These are phyloP conservation scores for Eucalyptus virginea DNA, from an alignment of 345 rosid species.

Conservation along the genomic window DNA sequence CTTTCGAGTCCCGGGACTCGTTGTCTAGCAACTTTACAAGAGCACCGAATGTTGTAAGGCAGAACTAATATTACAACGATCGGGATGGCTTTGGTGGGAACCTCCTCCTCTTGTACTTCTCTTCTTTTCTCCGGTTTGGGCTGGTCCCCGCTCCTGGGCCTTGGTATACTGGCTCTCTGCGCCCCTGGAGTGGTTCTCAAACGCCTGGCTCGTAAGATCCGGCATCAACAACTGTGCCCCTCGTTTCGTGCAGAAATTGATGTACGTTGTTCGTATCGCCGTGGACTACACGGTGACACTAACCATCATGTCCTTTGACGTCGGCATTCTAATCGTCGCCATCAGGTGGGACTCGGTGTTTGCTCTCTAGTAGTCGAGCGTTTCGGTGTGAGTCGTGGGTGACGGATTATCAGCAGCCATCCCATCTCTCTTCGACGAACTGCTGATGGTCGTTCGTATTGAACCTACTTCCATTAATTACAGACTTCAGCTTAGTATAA, in stretches of 20 bases:
- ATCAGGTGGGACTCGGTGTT: conserved; percentile 4
- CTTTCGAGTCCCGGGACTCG: too few species aligned
- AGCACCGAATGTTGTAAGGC: too few species aligned
- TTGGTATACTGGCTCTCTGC: not conserved
- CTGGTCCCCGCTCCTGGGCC: not conserved
- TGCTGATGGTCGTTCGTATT: not conserved
- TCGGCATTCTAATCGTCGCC: not conserved
- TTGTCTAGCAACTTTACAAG: too few species aligned
- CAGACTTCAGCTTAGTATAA: not conserved
- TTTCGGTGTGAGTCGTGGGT: not conserved
- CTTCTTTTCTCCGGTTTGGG: not conserved
- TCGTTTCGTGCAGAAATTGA: not conserved
- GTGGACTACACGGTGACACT: conserved; percentile 17
- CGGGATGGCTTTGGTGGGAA: too few species aligned
- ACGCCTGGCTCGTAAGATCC: not conserved
- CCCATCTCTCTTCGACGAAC: conserved; percentile 7
- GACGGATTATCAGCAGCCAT: not conserved
- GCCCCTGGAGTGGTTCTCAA: not conserved
- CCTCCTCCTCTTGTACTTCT: too few species aligned
- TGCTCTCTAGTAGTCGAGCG: conserved; percentile 5
- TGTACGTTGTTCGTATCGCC: not conserved
- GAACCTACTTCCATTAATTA: not conserved
- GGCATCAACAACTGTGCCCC: not conserved
- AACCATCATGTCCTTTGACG: conserved; percentile 16
- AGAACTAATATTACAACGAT: too few species aligned